phyloP scores from a whole-genome alignment of 2,329 filamentous ascomycete species.

The Malbranchea zuffiana region DNA sequence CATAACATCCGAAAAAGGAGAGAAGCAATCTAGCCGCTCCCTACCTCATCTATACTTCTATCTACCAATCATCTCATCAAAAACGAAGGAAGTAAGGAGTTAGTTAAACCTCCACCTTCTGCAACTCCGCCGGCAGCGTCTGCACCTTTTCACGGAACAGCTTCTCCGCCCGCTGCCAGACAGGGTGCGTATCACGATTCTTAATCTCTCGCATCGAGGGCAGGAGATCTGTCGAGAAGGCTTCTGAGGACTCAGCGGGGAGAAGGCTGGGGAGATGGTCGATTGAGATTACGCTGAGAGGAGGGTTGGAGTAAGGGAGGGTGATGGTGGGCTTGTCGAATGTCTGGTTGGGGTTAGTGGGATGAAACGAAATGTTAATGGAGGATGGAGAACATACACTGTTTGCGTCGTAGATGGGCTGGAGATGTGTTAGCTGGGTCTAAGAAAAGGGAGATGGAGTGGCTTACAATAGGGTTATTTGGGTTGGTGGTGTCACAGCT shows the following conservation, averaged over 20 bases:
- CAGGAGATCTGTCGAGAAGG: conserved; percentile 67
- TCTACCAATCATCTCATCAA: no score
- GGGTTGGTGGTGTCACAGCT: conserved; percentile 35
- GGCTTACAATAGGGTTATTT: conserved; percentile 35
- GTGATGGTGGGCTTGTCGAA: conserved; percentile 80
- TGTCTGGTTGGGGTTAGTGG: conserved; percentile 35
- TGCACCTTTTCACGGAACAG: conserved; percentile 74
- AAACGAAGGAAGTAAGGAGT: no score
- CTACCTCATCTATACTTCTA: no score
- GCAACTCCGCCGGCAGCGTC: conserved; percentile 46
- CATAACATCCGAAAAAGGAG: no score
- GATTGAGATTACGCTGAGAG: conserved; percentile 66
- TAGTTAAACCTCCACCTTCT: conserved; percentile 11
- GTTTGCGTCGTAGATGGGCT: conserved; percentile 69
- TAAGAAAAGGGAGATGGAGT: background rate
- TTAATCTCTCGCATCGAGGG: conserved; percentile 69
- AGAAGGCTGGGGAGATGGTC: conserved; percentile 76
- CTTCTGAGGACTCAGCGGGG: conserved; percentile 75
- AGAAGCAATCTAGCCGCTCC: no score
- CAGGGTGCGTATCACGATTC: conserved; percentile 55
- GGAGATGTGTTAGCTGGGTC: conserved; percentile 5
- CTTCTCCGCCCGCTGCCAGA: conserved; percentile 80
- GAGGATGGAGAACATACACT: conserved; percentile 36
- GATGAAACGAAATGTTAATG: background rate
- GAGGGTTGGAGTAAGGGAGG: conserved; percentile 49